Evolutionary conservation across 768 basidiomycete species (phyloP).

Genomic region (Boletus pseudo-olivaceus): DNA sequence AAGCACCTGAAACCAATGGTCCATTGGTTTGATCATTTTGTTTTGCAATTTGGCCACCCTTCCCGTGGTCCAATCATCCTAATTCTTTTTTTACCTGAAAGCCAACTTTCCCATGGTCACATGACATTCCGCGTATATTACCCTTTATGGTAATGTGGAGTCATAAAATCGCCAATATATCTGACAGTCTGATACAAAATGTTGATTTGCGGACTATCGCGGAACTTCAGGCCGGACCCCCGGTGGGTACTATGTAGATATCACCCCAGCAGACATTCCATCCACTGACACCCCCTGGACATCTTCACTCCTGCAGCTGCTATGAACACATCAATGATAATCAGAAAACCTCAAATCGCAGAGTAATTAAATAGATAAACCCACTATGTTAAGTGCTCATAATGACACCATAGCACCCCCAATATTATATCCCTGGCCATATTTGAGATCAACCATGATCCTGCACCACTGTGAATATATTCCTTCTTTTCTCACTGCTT

Average conservation of each 20-base stretch:
- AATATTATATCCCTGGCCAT: too few relatives aligned
- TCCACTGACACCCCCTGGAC: background rate
- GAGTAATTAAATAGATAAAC: background rate
- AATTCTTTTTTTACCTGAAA: background rate
- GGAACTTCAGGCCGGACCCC: too few relatives aligned
- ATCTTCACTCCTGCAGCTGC: too few relatives aligned
- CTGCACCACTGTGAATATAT: background rate
- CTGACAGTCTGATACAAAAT: too few relatives aligned
- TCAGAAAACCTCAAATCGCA: background rate
- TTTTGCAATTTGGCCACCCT: too few relatives aligned
- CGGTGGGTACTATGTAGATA: background rate
- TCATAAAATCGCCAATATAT: background rate
- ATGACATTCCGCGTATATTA: background rate
- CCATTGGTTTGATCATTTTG: too few relatives aligned
- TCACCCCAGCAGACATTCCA: background rate
- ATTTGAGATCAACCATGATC: background rate
- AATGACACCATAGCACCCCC: background rate
- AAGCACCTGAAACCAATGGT: too few relatives aligned
- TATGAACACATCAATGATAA: fast-evolving
- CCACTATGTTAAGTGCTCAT: background rate
- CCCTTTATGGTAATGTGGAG: background rate
- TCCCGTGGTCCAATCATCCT: background rate
- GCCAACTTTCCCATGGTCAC: background rate
- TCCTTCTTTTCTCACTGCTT: background rate
- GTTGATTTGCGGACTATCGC: background rate